A percentile compares a stretch with the other conserved stretches of the same genome.
Conservation (phyloP, 306 rosid species). For the Cucumis sativus region Cucumber_9930_V3 NC_026660.2:26810001-26810500, state of each 20-base stretch:
- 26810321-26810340: background rate
- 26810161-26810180: conserved; percentile 81
- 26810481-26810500: background rate
- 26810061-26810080: conserved; percentile 69
- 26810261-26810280: conserved; percentile 55
- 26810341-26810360: background rate
- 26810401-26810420: background rate
- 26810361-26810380: background rate
- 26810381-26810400: background rate
- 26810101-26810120: conserved; percentile 92
- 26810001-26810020: background rate
- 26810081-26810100: conserved; percentile 95
- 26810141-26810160: conserved; percentile 89
- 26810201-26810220: conserved; percentile 99
- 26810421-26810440: background rate
- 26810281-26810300: conserved; percentile 37
- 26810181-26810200: conserved; percentile 86
- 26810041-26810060: background rate
- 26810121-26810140: conserved; percentile 91
- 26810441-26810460: background rate
- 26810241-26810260: conserved; percentile 96
- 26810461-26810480: background rate
- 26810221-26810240: conserved; percentile 97
- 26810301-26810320: background rate
- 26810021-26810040: background rate